phyloP scores from a whole-genome alignment of 2,329 filamentous ascomycete species.

The Fusarium sp. region DNA sequence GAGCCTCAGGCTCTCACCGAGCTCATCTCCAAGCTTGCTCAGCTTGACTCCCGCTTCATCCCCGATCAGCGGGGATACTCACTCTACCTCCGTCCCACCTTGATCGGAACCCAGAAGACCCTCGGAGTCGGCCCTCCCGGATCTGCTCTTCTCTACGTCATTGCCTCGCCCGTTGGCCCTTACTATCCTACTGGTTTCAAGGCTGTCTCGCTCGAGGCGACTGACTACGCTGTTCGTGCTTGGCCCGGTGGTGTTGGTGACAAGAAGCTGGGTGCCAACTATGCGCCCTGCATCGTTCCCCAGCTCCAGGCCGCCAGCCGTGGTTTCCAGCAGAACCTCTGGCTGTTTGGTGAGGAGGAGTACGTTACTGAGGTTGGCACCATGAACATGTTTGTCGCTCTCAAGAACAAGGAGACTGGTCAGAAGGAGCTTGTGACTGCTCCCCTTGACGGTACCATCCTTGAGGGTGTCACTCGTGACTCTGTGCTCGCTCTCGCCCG shows the following conservation, averaged over 20 bases:
- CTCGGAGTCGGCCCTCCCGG: conserved; percentile 93
- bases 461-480: conserved; percentile 94
- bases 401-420: conserved; percentile 88
- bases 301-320: conserved; percentile 91
- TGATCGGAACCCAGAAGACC: conserved; percentile 97
- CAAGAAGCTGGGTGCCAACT: conserved; percentile 99
- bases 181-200: conserved; percentile 99
- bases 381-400: conserved; percentile 96
- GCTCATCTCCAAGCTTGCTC: conserved; percentile 83
- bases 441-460: conserved; percentile 94
- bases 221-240: conserved; percentile 94
- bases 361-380: conserved; percentile 97
- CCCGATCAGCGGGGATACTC: conserved; percentile 89
- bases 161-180: conserved; percentile 94
- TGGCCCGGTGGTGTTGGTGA: conserved; percentile 98
- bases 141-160: conserved; percentile 92
- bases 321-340: conserved; percentile 98
- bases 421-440: conserved; percentile 95
- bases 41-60: conserved; percentile 90
- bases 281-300: conserved; percentile 98
- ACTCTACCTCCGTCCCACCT: conserved; percentile 93
- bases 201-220: conserved; percentile 93
- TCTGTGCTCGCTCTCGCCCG: conserved; percentile 88
- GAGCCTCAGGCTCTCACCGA: conserved; percentile 79
- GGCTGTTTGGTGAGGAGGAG: conserved; percentile 96